These are phyloP conservation scores for Populus ilicifolia DNA, from an alignment of 345 rosid genomes.

Conservation along the genomic window DNA sequence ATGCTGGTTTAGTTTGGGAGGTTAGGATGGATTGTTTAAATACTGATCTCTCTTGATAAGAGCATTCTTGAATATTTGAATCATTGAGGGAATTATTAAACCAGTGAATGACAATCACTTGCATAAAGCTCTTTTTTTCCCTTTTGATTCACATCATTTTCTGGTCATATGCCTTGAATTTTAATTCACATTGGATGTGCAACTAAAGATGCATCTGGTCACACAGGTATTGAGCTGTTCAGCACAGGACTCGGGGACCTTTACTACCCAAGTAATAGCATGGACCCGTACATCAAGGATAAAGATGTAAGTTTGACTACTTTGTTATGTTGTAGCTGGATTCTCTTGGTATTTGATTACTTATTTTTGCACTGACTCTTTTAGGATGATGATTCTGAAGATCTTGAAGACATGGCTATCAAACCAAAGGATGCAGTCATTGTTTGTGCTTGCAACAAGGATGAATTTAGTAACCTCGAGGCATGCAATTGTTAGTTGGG, in stretches of 20 bases:
- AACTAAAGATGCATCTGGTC: constrained; percentile 6
- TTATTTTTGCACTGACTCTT: constrained; percentile 10
- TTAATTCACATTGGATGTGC: background rate
- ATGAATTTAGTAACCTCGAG: constrained; percentile 84
- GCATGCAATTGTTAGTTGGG: constrained; percentile 25
- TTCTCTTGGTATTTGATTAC: constrained; percentile 6
- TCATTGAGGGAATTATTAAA: too few species aligned
- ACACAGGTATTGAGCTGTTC: constrained; percentile 61
- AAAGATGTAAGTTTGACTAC: constrained; percentile 42
- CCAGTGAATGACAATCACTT: too few species aligned
- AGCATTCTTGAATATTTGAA: too few species aligned
- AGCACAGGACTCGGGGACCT: constrained; percentile 68
- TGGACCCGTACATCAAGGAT: constrained; percentile 83
- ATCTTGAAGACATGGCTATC: constrained; percentile 64
- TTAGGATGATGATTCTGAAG: constrained; percentile 80
- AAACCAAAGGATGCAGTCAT: constrained; percentile 67
- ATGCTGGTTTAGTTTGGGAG: too few species aligned
- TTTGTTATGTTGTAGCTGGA: background rate
- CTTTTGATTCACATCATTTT: too few species aligned
- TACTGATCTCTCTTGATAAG: too few species aligned
- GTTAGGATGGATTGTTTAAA: too few species aligned
- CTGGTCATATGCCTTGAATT: background rate
- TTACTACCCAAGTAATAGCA: constrained; percentile 78
- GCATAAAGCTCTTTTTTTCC: background rate
- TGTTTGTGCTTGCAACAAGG: constrained; percentile 83